A percentile compares a stretch with the other conserved stretches of the same genome.
phyloP scores from a whole-genome alignment of 2,329 filamentous ascomycete species.

The Aspergillus felis region DNA sequence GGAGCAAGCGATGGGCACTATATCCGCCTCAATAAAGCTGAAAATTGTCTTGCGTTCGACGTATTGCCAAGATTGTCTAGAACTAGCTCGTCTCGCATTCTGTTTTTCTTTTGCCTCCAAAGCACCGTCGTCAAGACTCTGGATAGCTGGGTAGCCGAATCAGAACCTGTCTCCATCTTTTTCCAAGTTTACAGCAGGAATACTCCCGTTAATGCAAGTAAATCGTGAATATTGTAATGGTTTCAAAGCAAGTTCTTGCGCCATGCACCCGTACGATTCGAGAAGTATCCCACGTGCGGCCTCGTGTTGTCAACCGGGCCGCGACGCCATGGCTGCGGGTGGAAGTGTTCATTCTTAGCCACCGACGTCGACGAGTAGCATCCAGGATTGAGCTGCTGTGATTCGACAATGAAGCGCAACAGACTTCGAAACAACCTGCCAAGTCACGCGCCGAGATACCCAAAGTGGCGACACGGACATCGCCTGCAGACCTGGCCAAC shows the following conservation, averaged over 20 bases:
- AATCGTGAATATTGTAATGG: neutral
- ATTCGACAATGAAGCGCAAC: neutral
- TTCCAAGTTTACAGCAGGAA: neutral
- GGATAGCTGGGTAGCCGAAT: neutral
- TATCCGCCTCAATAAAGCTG: too few species aligned
- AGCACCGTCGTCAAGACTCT: neutral
- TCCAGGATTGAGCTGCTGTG: neutral
- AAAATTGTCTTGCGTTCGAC: neutral
- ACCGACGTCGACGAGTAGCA: neutral
- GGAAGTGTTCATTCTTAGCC: neutral
- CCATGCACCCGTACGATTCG: neutral
- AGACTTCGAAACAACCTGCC: neutral
- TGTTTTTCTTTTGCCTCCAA: neutral
- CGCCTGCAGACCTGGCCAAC: neutral
- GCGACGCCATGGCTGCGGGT: neutral
- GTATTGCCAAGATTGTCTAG: neutral
- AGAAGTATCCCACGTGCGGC: neutral
- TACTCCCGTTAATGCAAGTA: rapidly evolving
- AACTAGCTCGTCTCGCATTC: too few species aligned
- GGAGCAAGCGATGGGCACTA: too few species aligned
- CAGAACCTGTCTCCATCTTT: too few species aligned
- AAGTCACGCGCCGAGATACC: slow-evolving; percentile 1
- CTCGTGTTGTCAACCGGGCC: neutral
- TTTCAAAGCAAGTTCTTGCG: neutral
- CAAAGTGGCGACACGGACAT: neutral